Percentiles rank a stretch among this genome's conserved stretches.
Evolutionary conservation across 257 asterid genomes (phyloP).

Genomic region (Oldenlandia corymbosa): DNA sequence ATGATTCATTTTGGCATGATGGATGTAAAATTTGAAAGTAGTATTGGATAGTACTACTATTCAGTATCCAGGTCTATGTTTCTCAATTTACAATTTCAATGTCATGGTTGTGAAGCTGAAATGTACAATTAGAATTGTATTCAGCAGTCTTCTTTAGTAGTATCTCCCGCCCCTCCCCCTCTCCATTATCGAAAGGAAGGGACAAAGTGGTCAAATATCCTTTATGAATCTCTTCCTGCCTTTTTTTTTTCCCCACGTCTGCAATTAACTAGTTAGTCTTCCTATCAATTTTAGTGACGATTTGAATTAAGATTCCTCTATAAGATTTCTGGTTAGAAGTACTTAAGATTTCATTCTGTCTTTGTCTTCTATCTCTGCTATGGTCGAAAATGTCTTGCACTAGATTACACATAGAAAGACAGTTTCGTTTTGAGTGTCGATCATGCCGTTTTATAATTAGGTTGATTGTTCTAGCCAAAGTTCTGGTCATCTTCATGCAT

Average conservation of each 20-base stretch:
- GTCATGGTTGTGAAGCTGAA: background rate
- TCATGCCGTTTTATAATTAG: no score
- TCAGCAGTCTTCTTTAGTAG: no score
- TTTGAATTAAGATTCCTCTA: background rate
- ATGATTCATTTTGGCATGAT: background rate
- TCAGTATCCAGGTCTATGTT: background rate
- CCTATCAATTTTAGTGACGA: no score
- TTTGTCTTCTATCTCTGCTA: background rate
- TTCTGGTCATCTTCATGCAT: background rate
- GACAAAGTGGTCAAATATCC: no score
- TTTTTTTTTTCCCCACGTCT: background rate
- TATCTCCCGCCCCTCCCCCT: no score
- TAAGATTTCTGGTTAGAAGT: background rate
- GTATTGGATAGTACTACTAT: background rate
- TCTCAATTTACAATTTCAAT: background rate
- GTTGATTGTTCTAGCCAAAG: background rate
- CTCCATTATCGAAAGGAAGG: no score
- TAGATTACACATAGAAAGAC: background rate
- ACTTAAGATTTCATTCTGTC: background rate
- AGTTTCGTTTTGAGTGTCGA: background rate
- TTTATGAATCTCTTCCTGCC: no score
- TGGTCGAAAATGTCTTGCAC: background rate
- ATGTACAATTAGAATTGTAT: background rate
- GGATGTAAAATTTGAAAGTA: background rate
- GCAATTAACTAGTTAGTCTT: no score